Conservation (phyloP, 495 filamentous ascomycete genomes). For the Hypoxylon fragiforme region DNA sequence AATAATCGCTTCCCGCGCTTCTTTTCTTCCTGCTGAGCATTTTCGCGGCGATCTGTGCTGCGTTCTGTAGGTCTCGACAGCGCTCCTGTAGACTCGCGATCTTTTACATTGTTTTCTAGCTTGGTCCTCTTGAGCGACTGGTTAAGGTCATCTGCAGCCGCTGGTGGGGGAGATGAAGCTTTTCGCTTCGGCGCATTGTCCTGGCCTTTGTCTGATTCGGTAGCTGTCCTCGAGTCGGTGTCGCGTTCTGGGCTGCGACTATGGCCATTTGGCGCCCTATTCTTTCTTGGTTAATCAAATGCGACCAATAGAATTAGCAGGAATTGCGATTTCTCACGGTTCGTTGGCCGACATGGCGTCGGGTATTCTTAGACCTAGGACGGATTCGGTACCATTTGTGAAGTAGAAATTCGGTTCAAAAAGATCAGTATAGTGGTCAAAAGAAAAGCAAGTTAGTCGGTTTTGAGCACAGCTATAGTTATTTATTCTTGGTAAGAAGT, state of each 20-base stretch:
- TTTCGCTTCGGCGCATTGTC: conserved; percentile 31
- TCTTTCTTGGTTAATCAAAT: conserved; percentile 17
- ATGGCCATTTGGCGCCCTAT: conserved; percentile 22
- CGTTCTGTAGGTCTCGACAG: conserved; percentile 41
- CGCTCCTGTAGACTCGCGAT: conserved; percentile 15
- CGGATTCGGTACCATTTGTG: too few species aligned
- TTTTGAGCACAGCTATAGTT: too few species aligned
- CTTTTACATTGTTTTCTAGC: conserved; percentile 33
- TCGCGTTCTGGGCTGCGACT: conserved; percentile 23
- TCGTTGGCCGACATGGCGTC: conserved; percentile 31
- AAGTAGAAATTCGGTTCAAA: too few species aligned
- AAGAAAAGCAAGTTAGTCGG: too few species aligned
- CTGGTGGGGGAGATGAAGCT: conserved; percentile 24
- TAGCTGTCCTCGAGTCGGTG: not conserved
- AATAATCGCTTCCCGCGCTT: conserved; percentile 88
- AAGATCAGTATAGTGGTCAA: too few species aligned
- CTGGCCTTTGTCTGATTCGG: conserved; percentile 13
- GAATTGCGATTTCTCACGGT: conserved; percentile 19
- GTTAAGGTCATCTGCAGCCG: conserved; percentile 12
- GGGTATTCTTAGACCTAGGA: not conserved
- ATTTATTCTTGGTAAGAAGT: not conserved
- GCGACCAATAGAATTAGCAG: conserved; percentile 17
- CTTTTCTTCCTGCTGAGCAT: conserved; percentile 71
- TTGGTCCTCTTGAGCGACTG: conserved; percentile 36
- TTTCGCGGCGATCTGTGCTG: conserved; percentile 45